Evolutionary conservation across 176 grass and related monocot species (phyloP).

Genomic region (Triticum dicoccoides): DNA sequence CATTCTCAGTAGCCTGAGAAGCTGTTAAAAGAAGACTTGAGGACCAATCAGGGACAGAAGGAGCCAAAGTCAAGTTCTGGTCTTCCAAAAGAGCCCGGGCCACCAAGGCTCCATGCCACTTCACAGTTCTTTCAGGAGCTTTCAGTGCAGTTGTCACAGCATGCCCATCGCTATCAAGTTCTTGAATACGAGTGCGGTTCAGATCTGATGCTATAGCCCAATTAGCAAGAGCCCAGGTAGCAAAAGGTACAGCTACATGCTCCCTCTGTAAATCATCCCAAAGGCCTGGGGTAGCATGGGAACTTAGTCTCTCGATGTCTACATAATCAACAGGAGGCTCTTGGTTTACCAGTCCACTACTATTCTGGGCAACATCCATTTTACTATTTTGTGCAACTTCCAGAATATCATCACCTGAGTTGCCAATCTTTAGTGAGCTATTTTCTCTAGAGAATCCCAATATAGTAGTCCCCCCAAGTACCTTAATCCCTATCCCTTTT

Average conservation of each 20-base stretch:
- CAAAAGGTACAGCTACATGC: constrained; percentile 98
- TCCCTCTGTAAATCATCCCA: constrained; percentile 99
- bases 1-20: constrained; percentile 72
- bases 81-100: constrained; percentile 84
- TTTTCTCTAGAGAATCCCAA: constrained; percentile 70
- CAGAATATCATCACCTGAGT: constrained; percentile 28
- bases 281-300: constrained; percentile 63
- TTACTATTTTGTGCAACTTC: constrained; percentile 20
- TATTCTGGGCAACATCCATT: constrained; percentile 21
- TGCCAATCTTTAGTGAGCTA: constrained; percentile 34
- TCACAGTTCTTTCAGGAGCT: constrained; percentile 92
- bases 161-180: constrained; percentile 82
- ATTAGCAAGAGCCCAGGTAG: constrained; percentile 95
- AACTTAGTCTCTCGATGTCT: constrained; percentile 38
- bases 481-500: constrained; percentile 88
- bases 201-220: constrained; percentile 88
- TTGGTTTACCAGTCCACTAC: constrained; percentile 10
- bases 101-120: constrained; percentile 88
- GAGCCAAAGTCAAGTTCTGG: constrained; percentile 54
- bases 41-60: constrained; percentile 82
- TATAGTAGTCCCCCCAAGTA: constrained; percentile 93
- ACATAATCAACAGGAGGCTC: constrained; percentile 33
- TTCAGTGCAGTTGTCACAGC: constrained; percentile 74
- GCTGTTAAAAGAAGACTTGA: constrained; percentile 90
- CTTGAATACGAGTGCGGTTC: constrained; percentile 84